Evolutionary conservation across 306 rosid genomes (phyloP).

Genomic region (Castanopsis chinensis): DNA sequence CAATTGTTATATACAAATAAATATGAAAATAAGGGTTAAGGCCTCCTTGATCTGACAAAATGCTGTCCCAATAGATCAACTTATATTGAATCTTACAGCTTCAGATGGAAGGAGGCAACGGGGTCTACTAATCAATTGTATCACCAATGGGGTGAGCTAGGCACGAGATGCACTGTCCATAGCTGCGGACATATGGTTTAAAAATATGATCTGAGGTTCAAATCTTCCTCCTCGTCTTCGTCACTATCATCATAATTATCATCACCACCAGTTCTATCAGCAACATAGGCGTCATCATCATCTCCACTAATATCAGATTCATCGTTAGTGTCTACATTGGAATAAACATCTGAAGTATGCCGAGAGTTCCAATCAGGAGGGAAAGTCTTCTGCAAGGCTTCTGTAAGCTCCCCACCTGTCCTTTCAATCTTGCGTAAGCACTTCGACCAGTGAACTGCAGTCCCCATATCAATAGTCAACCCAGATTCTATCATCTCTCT

Average conservation of each 20-base stretch:
- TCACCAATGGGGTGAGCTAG: background rate
- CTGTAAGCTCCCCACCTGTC: slow-evolving; percentile 85
- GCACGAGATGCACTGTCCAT: background rate
- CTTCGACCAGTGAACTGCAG: slow-evolving; percentile 95
- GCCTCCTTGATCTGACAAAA: background rate
- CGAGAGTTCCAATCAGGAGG: slow-evolving; percentile 89
- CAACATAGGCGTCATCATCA: slow-evolving; percentile 27
- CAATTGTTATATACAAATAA: background rate
- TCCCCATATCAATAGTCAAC: slow-evolving; percentile 89
- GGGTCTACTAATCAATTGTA: background rate
- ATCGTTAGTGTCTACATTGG: slow-evolving; percentile 33
- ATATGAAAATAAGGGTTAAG: background rate
- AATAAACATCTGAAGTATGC: slow-evolving; percentile 33
- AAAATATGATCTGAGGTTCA: slow-evolving; percentile 19
- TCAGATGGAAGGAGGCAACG: background rate
- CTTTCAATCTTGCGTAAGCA: slow-evolving; percentile 79
- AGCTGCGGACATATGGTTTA: background rate
- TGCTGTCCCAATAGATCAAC: background rate
- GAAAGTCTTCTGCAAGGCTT: slow-evolving; percentile 85
- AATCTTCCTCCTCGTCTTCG: slow-evolving; percentile 16
- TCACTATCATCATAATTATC: background rate
- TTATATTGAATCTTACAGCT: background rate
- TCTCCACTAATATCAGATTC: slow-evolving; percentile 18
- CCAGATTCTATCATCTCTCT: slow-evolving; percentile 79
- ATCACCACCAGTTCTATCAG: background rate